These are phyloP conservation scores for Gonapodya prolifera DNA, from an alignment of 192 early-diverging fungal species.

Conservation along the genomic window DNA sequence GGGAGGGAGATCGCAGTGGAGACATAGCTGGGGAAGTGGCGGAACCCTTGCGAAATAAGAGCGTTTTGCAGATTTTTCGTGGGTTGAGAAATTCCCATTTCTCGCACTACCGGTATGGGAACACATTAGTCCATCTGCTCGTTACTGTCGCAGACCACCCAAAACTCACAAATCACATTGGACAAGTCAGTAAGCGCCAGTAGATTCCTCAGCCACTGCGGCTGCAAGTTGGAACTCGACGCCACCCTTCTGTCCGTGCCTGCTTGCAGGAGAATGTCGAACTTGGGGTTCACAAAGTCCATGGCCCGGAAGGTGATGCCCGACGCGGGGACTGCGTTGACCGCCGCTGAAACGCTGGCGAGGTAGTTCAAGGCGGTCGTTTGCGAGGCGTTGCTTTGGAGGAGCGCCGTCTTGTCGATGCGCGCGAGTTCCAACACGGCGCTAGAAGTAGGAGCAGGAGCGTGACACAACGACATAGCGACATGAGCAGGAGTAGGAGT, in stretches of 20 bases:
- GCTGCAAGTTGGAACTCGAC: conserved; percentile 31
- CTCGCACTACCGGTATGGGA: background rate
- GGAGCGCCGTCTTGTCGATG: conserved; percentile 17
- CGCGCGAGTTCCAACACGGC: conserved; percentile 11
- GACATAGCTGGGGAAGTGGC: conserved; percentile 42
- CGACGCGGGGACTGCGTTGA: conserved; percentile 40
- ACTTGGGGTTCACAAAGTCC: background rate
- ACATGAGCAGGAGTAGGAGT: background rate
- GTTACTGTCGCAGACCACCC: too few relatives aligned
- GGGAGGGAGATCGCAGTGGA: conserved; percentile 32
- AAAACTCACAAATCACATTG: conserved; percentile 16
- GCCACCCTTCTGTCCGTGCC: conserved; percentile 31
- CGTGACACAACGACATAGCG: conserved; percentile 9
- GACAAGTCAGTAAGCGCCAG: conserved; percentile 24
- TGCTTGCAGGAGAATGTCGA: conserved; percentile 30
- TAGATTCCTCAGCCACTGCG: conserved; percentile 30
- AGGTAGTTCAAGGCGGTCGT: conserved; percentile 8
- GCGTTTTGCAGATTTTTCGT: conserved; percentile 8
- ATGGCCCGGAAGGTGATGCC: conserved; percentile 26
- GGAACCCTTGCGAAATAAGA: conserved; percentile 47
- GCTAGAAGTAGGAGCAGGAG: conserved; percentile 8
- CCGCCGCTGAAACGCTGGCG: conserved; percentile 20
- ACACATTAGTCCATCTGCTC: conserved; percentile 7
- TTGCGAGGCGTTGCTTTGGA: conserved; percentile 3
- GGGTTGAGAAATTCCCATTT: background rate